Evolutionary conservation across 2,329 filamentous ascomycete genomes (phyloP), one percentile per base, ranked within the genome.

Genomic region (Rhynchosporium graminicola): DNA sequence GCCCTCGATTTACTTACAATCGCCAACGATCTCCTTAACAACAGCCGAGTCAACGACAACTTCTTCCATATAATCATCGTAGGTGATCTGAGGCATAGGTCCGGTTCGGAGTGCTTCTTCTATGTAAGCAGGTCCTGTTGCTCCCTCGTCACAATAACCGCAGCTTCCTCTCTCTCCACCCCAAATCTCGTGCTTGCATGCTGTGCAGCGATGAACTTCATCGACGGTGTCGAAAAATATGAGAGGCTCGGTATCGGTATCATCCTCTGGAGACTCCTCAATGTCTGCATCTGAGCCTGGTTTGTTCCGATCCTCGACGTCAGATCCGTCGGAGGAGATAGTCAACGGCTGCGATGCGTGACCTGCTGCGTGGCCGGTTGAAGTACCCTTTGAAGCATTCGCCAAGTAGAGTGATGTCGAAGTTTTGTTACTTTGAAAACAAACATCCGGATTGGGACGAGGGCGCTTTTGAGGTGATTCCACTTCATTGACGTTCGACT

Each of bases 151-250:
- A 56, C 67, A 70, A 3, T 63, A 54, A 28, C 66, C 68, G 52
- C 70, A 73, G 47, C 59, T 47, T 28, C 68, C 70, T 1, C 20
- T 9, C 15, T 52, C 12, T 9, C 46, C 47, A 10, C 60, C 59
- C 66, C 66, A 72, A 1, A 69, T n/a, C 59, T 73, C 72, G 43
- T 72, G 64, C 4, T 55, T 54, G 29, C 72, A 73, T 4, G 13
- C 20, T 31, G 38, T 52, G 38, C 72, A 73, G 13, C 72, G 65
- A 42, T 59, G 29, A 8, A 73, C 50, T 3, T 55, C 26, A 51
- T 73, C 69, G 1, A 42, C 52, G 2, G 8, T 1, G 54, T 71
- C 69, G 31, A 46, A 68, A 57, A 58, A 61, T 28, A 50, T 50
- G n/a, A 38, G 15, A 12, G 13, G 9, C 7, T 46, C 54, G 20